Conservation (phyloP, 2,329 filamentous ascomycete species). For the Paecilomyces formosus region DNA sequence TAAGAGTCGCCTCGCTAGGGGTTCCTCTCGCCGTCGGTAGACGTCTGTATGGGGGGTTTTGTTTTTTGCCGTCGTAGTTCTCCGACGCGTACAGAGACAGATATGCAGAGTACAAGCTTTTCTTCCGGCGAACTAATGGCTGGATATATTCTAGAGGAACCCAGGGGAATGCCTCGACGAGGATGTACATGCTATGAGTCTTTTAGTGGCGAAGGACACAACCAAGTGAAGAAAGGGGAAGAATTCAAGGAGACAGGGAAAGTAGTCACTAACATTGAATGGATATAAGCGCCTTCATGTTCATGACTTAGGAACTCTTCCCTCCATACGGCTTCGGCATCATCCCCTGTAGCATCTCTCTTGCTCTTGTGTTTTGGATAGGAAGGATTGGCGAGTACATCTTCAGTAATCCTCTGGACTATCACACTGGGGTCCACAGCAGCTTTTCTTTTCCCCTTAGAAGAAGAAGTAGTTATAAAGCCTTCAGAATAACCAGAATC, state of each 20-base stretch:
- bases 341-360: constrained; percentile 20
- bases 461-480: not conserved
- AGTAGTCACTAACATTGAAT: constrained; percentile 14
- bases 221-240: constrained; percentile 1
- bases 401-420: constrained; percentile 30
- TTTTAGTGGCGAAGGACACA: constrained; percentile 2
- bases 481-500: constrained; percentile 1
- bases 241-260: too few species aligned
- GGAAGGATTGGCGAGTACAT: constrained; percentile 29
- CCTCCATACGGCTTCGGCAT: constrained; percentile 23
- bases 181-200: constrained; percentile 15
- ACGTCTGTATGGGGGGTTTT: constrained; percentile 10
- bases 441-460: constrained; percentile 4
- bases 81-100: constrained; percentile 17
- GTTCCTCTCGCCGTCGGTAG: constrained; percentile 10
- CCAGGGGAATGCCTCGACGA: constrained; percentile 27
- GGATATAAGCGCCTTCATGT: constrained; percentile 12
- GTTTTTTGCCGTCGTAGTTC: constrained; percentile 6
- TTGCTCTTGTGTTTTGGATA: constrained; percentile 40
- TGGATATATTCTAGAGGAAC: constrained; percentile 32
- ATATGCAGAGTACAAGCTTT: constrained; percentile 22
- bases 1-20: not conserved
- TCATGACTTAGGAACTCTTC: constrained; percentile 11
- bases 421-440: not conserved
- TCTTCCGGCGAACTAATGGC: constrained; percentile 19